These are phyloP conservation scores for Rhynchospora breviuscula DNA, from an alignment of 176 grass and related monocot genomes.

Conservation along the genomic window DNA sequence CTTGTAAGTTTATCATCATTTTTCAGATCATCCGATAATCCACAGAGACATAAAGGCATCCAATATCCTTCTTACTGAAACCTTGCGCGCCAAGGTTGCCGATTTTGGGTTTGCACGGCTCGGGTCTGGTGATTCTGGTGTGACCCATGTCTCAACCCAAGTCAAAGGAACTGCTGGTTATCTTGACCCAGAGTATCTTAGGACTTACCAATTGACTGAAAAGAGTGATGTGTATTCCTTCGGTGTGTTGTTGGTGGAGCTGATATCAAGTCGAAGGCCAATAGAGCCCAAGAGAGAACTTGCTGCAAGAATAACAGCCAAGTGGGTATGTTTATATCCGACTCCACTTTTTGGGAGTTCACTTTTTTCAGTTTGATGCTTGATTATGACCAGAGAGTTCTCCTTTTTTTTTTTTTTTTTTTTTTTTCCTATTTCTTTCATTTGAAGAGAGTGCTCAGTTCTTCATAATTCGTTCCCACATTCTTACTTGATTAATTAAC, in stretches of 20 bases:
- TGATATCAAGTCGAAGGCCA: conserved; percentile 50
- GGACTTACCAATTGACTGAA: conserved; percentile 88
- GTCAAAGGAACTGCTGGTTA: conserved; percentile 96
- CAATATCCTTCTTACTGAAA: conserved; percentile 66
- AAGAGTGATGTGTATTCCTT: conserved; percentile 97
- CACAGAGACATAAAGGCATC: conserved; percentile 55
- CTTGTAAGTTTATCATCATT: background rate
- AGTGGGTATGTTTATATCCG: conserved; percentile 48
- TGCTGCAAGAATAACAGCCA: conserved; percentile 51
- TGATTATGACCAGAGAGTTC: background rate
- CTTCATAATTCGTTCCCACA: background rate
- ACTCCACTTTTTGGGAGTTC: background rate
- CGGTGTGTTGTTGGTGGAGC: conserved; percentile 74
- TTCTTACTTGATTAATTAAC: background rate
- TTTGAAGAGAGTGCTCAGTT: background rate
- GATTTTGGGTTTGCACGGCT: conserved; percentile 90
- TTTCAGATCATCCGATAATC: conserved; percentile 61
- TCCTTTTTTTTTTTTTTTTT: too few species aligned
- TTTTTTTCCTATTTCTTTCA: background rate
- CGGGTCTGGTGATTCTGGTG: conserved; percentile 29
- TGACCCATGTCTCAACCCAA: conserved; percentile 58
- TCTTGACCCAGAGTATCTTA: conserved; percentile 93
- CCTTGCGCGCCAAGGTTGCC: conserved; percentile 82
- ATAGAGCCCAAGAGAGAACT: conserved; percentile 64
- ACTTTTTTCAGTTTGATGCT: background rate